Base-by-base conservation (phyloP, 805 yeast species). In the Peterozyma xylosa region DNA sequence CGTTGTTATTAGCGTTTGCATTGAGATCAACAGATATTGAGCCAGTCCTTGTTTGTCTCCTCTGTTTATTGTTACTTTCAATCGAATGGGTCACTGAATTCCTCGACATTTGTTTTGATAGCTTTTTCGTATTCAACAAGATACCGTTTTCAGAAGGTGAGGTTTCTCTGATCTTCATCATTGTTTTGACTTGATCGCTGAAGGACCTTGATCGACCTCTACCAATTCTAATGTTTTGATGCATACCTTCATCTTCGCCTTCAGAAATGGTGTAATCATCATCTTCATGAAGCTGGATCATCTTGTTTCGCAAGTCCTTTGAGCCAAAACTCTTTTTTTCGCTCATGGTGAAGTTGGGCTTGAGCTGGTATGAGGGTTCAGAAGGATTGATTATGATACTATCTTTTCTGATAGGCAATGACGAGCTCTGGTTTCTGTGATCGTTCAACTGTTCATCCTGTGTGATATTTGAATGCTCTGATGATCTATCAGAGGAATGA, bases 111-210 rank as follows among this genome's bases (percentile, higher is more conserved):
- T 50, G 48, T 42, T 58, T 54, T 43, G 57, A 39, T 43, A 58
- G 42, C 50, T 51, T 49, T 37, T 48, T 60, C 4, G 47, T 35
- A 15, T 52, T 48, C 30, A 56, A 48, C 39, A 53, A 30, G 2
- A 38, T 39, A 38, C 38, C 43, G 30, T 42, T 39, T 37, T 35
- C 30, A 15, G 34, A 36, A 37, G 3, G 58, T 38, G 49, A 34
- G 7, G 54, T 58, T 11, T 61, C 70, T 46, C 53, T 66, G 14
- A 64, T 63, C 42, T 57, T 56, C 14, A 63, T 62, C 35, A 63
- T 56, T 14, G 62, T 56, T 52, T 58, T 67, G 32, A 66, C 60
- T 43, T 69, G 75, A 32, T 71, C 78, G 39, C 72, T 60, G 45
- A 71, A 58, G 1, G 75, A 67, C 16, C 62, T 63, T 0, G 73